Percentiles rank a stretch among this genome's conserved stretches.
These are phyloP conservation scores for Mycena sp. DNA, from an alignment of 1,284 basidiomycete genomes.

Conservation along the genomic window DNA sequence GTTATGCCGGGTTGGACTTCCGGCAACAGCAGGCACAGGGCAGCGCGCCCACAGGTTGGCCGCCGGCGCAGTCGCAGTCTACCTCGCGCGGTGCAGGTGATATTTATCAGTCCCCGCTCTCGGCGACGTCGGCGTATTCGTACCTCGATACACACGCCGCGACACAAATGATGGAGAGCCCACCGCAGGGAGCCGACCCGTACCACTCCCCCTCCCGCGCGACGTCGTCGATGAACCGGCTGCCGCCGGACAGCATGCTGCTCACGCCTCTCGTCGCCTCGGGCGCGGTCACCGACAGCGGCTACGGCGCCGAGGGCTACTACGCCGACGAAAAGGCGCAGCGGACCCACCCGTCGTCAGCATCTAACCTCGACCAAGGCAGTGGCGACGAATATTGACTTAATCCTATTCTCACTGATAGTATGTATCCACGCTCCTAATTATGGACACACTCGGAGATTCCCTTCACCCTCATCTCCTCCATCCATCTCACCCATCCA, in stretches of 20 bases:
- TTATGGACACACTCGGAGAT: constrained; percentile 31
- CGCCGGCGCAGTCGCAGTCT: constrained; percentile 3
- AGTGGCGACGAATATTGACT: constrained; percentile 50
- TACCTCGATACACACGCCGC: constrained; percentile 27
- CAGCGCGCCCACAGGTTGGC: constrained; percentile 24
- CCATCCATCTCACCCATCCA: constrained; percentile 27
- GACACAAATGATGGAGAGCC: constrained; percentile 32
- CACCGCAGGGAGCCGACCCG: constrained; percentile 6
- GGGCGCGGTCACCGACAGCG: constrained; percentile 44
- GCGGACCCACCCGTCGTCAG: constrained; percentile 12
- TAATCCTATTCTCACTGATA: constrained; percentile 20
- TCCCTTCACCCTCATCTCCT: constrained; percentile 9
- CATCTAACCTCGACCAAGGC: constrained; percentile 31
- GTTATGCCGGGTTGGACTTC: constrained; percentile 27
- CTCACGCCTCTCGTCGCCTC: constrained; percentile 51
- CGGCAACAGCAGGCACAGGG: constrained; percentile 17
- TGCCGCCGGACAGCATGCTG: constrained; percentile 57
- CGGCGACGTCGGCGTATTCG: constrained; percentile 26
- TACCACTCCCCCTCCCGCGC: constrained; percentile 25
- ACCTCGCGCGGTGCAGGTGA: constrained; percentile 26
- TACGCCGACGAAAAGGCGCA: constrained; percentile 47
- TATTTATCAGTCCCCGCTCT: constrained; percentile 26
- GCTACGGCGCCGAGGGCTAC: constrained; percentile 46
- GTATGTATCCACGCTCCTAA: constrained; percentile 25
- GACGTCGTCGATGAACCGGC: constrained; percentile 43